Evolutionary conservation across 2,329 filamentous ascomycete species (phyloP).

Genomic region (Diaporthe vexans): DNA sequence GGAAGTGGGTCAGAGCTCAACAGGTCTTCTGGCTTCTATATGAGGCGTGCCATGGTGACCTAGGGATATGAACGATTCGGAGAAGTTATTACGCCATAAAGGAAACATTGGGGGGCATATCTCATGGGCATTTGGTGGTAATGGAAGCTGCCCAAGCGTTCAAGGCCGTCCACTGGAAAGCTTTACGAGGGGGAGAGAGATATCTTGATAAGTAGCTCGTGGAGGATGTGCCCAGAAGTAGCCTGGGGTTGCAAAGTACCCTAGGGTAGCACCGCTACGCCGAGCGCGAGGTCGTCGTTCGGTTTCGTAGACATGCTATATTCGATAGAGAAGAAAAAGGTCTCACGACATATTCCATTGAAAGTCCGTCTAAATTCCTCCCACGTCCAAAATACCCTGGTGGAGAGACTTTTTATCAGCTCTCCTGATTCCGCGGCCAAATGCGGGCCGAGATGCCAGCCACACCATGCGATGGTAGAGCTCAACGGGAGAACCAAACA

Average conservation of each 20-base stretch:
- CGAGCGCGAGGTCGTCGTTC: background rate
- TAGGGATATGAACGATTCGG: background rate
- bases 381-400: background rate
- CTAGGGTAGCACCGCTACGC: background rate
- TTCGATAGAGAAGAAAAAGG: background rate
- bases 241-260: background rate
- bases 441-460: slow-evolving; percentile 40
- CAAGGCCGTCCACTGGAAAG: no score
- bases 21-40: slow-evolving; percentile 37
- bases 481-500: background rate
- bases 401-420: slow-evolving; percentile 19
- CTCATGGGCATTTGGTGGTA: background rate
- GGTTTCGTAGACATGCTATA: background rate
- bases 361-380: background rate
- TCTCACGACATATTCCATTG: background rate
- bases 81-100: no score
- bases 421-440: slow-evolving; percentile 43
- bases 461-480: slow-evolving; percentile 9
- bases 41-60: background rate
- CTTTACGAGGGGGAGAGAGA: background rate
- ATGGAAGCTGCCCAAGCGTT: background rate
- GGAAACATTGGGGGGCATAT: background rate
- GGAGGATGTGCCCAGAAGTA: background rate
- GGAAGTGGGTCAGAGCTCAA: slow-evolving; percentile 43
- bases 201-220: background rate